phyloP scores from a whole-genome alignment of 2,329 filamentous ascomycete species.

The Aspergillus niger region DNA sequence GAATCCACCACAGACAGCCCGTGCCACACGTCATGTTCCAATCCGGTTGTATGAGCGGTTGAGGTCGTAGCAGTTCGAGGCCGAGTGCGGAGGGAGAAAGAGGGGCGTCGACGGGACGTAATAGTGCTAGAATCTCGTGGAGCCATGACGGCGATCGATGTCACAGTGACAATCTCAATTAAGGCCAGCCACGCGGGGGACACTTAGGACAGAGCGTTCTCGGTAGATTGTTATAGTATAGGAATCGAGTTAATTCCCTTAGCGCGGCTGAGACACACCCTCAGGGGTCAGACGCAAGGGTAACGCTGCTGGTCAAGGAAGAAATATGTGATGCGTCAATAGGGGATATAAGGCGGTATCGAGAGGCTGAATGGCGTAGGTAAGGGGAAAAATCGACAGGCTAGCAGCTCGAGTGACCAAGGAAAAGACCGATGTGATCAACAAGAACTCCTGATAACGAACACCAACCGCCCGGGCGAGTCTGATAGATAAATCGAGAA shows the following conservation, averaged over 20 bases:
- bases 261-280: constrained; percentile 1
- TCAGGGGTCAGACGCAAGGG: constrained; percentile 9
- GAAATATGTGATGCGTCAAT: constrained; percentile 2
- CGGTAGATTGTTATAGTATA: constrained; percentile 3
- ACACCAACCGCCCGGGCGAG: constrained; percentile 1
- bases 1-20: constrained; percentile 27
- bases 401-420: background rate
- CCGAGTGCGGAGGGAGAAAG: constrained; percentile 40
- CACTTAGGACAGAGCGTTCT: constrained; percentile 8
- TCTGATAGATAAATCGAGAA: constrained; percentile 6
- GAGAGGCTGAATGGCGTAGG: constrained; percentile 4
- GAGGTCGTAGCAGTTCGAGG: constrained; percentile 40
- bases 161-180: constrained; percentile 11
- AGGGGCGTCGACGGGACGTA: constrained; percentile 40
- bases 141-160: constrained; percentile 28
- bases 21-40: constrained; percentile 28
- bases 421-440: constrained; percentile 6
- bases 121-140: constrained; percentile 33
- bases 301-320: background rate
- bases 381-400: constrained; percentile 7
- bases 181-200: constrained; percentile 1
- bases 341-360: constrained; percentile 2
- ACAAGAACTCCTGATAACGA: constrained; percentile 11
- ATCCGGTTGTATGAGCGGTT: constrained; percentile 22
- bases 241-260: background rate